phyloP scores from a whole-genome alignment of 208 protist genomes.

The Trypanosoma rangeli region DNA sequence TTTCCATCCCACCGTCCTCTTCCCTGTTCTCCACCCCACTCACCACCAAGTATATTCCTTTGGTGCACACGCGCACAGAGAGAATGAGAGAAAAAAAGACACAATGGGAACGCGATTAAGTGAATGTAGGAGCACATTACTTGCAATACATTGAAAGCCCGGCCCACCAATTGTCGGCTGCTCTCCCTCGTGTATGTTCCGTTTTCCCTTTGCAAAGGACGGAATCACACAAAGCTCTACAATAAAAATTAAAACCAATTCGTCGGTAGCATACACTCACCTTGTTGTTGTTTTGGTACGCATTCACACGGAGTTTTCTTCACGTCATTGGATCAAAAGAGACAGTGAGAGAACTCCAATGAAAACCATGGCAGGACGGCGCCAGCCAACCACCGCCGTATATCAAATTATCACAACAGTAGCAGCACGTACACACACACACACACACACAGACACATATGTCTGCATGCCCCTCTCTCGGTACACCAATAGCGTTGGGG shows the following conservation, averaged over 20 bases:
- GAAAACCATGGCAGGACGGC: background rate
- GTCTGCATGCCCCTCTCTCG: background rate
- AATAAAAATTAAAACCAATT: background rate
- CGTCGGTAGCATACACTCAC: background rate
- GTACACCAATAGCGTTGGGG: background rate
- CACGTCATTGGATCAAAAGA: background rate
- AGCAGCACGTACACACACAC: background rate
- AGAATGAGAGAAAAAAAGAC: background rate
- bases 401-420: background rate
- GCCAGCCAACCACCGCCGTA: background rate
- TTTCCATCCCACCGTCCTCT: background rate
- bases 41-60: background rate
- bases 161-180: no score
- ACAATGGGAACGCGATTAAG: background rate
- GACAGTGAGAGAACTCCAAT: background rate
- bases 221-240: background rate
- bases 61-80: background rate
- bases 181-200: background rate
- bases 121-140: background rate
- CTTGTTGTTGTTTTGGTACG: background rate
- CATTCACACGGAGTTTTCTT: background rate
- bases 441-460: background rate
- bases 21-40: background rate
- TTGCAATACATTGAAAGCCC: background rate
- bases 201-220: background rate